Conservation (phyloP, 1,284 basidiomycete species). For the Omphalotus olearius region DNA sequence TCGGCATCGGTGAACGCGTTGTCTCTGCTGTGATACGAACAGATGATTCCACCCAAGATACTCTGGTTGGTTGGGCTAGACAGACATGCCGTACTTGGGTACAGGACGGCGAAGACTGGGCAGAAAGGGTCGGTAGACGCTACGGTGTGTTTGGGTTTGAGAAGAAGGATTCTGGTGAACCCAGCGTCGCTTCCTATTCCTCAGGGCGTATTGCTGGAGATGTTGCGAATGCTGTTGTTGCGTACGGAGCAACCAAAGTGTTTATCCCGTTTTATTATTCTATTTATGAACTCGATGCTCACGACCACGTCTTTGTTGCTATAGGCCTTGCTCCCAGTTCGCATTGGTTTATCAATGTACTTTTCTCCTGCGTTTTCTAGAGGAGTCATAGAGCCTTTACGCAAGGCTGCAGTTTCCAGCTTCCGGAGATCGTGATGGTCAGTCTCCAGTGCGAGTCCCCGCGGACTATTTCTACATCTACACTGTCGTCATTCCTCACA, state of each 20-base stretch:
- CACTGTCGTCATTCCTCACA: no score
- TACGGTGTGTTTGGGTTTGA: conserved; percentile 84
- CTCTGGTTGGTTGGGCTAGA: conserved; percentile 31
- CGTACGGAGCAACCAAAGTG: conserved; percentile 85
- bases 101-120: conserved; percentile 70
- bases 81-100: conserved; percentile 54
- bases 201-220: conserved; percentile 52
- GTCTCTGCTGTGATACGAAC: conserved; percentile 35
- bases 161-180: conserved; percentile 36
- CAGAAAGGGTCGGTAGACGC: conserved; percentile 65
- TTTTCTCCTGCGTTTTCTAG: conserved; percentile 76
- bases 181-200: conserved; percentile 9
- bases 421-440: not conserved
- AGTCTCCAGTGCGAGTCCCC: not conserved
- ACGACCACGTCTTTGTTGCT: conserved; percentile 5
- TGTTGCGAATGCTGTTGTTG: conserved; percentile 75
- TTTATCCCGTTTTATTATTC: conserved; percentile 15
- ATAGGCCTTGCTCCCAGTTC: conserved; percentile 74
- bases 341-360: conserved; percentile 74
- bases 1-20: conserved; percentile 71
- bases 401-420: conserved; percentile 9
- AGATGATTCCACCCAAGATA: conserved; percentile 12
- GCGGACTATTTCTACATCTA: not conserved
- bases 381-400: conserved; percentile 53
- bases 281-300: conserved; percentile 4